Evolutionary conservation across 306 rosid species (phyloP).

Genomic region (Vigna angularis): DNA sequence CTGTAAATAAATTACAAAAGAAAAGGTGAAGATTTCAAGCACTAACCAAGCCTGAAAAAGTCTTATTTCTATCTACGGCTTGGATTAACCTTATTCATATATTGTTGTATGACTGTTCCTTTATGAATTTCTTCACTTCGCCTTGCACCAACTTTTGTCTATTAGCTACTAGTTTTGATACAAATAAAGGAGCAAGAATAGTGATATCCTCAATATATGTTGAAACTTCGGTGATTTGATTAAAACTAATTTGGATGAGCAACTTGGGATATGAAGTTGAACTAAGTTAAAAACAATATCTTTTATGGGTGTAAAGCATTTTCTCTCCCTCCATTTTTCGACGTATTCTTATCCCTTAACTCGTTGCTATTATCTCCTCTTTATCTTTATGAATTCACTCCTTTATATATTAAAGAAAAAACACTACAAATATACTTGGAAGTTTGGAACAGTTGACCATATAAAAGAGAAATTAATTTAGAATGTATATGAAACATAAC

Average conservation of each 20-base stretch:
- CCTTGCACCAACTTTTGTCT: neutral
- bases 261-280: neutral
- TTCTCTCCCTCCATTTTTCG: neutral
- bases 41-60: no score
- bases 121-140: no score
- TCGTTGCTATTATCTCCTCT: neutral
- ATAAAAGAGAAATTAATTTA: neutral
- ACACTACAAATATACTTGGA: neutral
- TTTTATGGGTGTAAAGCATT: neutral
- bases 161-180: neutral
- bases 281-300: neutral
- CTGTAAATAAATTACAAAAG: no score
- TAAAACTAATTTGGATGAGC: neutral
- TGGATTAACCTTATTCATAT: no score
- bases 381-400: neutral
- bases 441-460: neutral
- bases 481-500: slow-evolving; percentile 17
- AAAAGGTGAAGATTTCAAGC: no score
- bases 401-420: neutral
- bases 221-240: neutral
- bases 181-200: neutral
- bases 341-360: neutral
- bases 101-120: no score
- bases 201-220: neutral
- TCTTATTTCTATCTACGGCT: no score